Conservation (phyloP, 371 early-diverging fungal species). For the Apophysomyces elegans region DNA sequence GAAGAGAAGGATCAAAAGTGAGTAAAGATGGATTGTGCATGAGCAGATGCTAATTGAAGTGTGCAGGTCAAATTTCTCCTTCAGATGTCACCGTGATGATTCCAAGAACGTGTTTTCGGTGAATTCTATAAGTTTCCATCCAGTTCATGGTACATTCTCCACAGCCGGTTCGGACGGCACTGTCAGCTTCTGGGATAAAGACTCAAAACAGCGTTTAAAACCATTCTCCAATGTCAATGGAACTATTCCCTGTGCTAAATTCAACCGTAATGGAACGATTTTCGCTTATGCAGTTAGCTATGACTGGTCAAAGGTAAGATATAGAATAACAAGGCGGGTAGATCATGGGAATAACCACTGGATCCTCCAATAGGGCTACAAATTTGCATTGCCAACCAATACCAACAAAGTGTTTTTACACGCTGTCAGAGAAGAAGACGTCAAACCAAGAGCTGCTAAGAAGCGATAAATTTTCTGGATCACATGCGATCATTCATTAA, state of each 20-base stretch:
- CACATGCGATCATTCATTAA: background rate
- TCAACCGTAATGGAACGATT: constrained; percentile 84
- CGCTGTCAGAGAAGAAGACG: constrained; percentile 78
- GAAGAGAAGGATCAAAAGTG: constrained; percentile 71
- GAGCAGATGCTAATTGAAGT: background rate
- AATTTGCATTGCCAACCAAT: constrained; percentile 48
- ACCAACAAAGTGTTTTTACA: constrained; percentile 74
- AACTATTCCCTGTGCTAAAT: constrained; percentile 81
- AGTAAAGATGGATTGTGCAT: background rate
- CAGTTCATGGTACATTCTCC: constrained; percentile 85
- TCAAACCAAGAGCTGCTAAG: constrained; percentile 70
- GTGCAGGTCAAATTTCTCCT: constrained; percentile 78
- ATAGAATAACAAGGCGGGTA: background rate
- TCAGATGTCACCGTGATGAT: constrained; percentile 92
- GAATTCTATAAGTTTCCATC: constrained; percentile 87
- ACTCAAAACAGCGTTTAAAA: constrained; percentile 82
- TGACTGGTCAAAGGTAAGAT: constrained; percentile 93
- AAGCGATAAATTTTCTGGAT: constrained; percentile 60
- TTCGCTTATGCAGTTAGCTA: constrained; percentile 95
- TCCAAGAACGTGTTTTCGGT: constrained; percentile 75
- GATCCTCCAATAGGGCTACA: constrained; percentile 48
- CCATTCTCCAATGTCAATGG: constrained; percentile 55
- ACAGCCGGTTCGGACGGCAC: constrained; percentile 94
- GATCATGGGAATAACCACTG: background rate
- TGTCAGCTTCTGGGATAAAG: constrained; percentile 92